Base-by-base conservation (phyloP, 179 eudicot genomes). In the Silene noctiflora region DNA sequence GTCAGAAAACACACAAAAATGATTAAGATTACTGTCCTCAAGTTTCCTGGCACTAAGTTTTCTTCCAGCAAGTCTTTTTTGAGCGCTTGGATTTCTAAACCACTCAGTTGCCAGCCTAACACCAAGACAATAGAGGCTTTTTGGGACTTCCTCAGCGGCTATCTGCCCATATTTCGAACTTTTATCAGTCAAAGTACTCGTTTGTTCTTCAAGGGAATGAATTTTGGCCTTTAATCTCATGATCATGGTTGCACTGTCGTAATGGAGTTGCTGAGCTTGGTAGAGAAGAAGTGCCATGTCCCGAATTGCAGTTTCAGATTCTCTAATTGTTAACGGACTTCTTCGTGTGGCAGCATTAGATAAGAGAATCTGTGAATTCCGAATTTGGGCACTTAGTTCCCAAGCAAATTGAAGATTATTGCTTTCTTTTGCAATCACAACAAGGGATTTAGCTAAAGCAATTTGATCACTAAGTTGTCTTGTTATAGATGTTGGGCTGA, bases 81-180 rank as follows among this genome's bases (percentile, higher is more conserved):
- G 88, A 74, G 76, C 72, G 77, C 80, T 77, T 33, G 83, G 77
- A 61, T 81, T 84, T 48, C 75, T 84, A 78, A 85, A 92, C 97
- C 97, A 92, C 74, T 90, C 95, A 62, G 88, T 81, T 60, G 93
- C 82, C 70, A 92, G 76, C 68, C 81, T 85, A 66, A 92, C 90
- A 73, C 97, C 95, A 63, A 91, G 92, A 78, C 97, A 91, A 77
- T 88, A 91, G 21, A 91, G 87, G 81, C 92, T 85, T 76, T 91
- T 91, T 22, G 97, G 95, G 55, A 91, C 92, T 87, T 91, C 94
- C 82, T 91, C 94, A 58, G 97, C 94, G 63, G 93, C 97, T 46
- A 91, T 91, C 75, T 91, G 94, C 59, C 94, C 92, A 81, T 86
- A 90, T 69, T 91, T 90, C 2, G 89, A 81, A 76, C 97, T 91